These are phyloP conservation scores for Chrysanthemum seticuspe DNA, from an alignment of 129 eudicot species.

Conservation along the genomic window DNA sequence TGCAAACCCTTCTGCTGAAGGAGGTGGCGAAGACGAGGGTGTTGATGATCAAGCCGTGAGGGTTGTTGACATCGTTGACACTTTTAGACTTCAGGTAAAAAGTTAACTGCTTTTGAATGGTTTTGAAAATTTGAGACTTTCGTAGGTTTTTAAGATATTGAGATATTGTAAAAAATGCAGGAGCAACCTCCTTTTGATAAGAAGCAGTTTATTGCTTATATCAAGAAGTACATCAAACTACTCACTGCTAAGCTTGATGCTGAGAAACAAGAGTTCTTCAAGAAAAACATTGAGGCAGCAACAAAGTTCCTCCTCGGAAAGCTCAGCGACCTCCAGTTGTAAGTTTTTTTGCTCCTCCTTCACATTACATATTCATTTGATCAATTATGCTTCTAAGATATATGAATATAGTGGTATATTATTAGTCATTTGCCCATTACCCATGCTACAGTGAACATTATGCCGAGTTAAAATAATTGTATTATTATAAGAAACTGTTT, in stretches of 20 bases:
- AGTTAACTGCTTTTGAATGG: neutral
- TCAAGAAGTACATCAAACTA: conserved; percentile 69
- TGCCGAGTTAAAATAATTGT: neutral
- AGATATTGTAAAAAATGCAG: conserved; percentile 26
- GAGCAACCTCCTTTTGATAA: conserved; percentile 91
- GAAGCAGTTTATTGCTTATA: conserved; percentile 62
- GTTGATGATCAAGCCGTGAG: conserved; percentile 73
- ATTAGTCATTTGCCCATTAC: too few species aligned
- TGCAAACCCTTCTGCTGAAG: conserved; percentile 79
- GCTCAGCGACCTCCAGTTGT: conserved; percentile 80
- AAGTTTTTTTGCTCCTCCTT: conserved; percentile 24
- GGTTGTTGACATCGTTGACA: conserved; percentile 87
- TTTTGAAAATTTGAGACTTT: neutral
- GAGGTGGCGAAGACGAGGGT: conserved; percentile 67
- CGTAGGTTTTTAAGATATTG: neutral
- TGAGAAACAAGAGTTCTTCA: conserved; percentile 54
- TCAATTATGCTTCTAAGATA: neutral
- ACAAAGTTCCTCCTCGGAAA: conserved; percentile 63
- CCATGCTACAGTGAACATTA: too few species aligned
- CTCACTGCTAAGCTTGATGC: conserved; percentile 61
- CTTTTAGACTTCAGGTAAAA: conserved; percentile 81
- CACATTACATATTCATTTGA: neutral
- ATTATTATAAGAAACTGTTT: neutral
- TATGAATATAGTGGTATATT: neutral
- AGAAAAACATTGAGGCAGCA: conserved; percentile 62